A percentile compares a stretch with the other conserved stretches of the same genome.
These are phyloP conservation scores for Cladophialophora bantiana DNA, from an alignment of 2,329 filamentous ascomycete species.

Conservation along the genomic window DNA sequence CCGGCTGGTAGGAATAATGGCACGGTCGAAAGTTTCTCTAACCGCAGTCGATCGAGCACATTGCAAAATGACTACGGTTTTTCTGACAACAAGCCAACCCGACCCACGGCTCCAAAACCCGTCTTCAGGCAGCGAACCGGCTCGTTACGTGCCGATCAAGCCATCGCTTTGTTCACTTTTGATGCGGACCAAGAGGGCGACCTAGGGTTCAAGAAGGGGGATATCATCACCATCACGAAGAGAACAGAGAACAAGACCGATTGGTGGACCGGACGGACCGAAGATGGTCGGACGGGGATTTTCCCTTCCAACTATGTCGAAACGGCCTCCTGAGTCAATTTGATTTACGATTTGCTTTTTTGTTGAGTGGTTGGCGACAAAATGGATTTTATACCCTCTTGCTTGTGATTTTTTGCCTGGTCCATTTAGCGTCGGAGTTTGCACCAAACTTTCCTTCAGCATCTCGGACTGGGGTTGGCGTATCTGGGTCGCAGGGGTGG, in stretches of 20 bases:
- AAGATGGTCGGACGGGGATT: constrained; percentile 77
- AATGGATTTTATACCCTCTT: constrained; percentile 26
- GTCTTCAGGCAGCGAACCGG: constrained; percentile 68
- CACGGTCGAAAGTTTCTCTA: constrained; percentile 45
- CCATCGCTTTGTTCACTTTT: constrained; percentile 90
- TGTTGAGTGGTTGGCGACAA: constrained; percentile 3
- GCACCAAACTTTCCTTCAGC: constrained; percentile 24
- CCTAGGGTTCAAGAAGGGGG: constrained; percentile 94
- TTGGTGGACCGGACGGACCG: constrained; percentile 97
- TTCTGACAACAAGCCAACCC: constrained; percentile 70
- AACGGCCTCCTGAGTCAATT: constrained; percentile 32
- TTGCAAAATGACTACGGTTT: constrained; percentile 60
- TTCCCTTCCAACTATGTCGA: constrained; percentile 67
- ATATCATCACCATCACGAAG: constrained; percentile 93
- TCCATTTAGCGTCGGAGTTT: constrained; percentile 34
- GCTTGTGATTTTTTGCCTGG: constrained; percentile 21
- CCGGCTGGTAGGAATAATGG: constrained; percentile 36
- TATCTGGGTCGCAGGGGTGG: background rate
- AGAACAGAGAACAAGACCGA: constrained; percentile 92
- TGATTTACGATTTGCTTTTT: constrained; percentile 5
- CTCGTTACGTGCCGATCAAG: constrained; percentile 71
- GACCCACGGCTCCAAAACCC: constrained; percentile 89
- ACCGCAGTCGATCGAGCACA: constrained; percentile 49
- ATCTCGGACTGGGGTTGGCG: constrained; percentile 19
- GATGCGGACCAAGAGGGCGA: constrained; percentile 93